phyloP scores from a whole-genome alignment of 345 rosid species.

The Populus nigra region DNA sequence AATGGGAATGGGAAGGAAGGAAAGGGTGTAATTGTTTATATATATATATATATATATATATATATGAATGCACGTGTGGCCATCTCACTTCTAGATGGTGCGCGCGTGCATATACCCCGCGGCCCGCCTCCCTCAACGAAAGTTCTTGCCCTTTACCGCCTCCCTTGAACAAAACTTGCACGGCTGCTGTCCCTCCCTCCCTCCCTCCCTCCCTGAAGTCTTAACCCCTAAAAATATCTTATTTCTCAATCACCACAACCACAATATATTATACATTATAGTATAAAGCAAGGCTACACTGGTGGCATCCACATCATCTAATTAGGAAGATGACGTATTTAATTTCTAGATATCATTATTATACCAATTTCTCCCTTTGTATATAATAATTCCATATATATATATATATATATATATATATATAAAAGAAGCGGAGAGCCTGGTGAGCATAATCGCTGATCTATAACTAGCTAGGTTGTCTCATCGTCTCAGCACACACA shows the following conservation, averaged over 20 bases:
- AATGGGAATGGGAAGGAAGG: background rate
- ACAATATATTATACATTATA: background rate
- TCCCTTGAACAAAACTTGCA: conserved; percentile 15
- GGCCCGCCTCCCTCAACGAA: conserved; percentile 5
- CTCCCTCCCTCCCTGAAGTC: background rate
- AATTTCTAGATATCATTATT: too few species aligned
- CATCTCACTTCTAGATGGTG: background rate
- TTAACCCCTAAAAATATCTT: background rate
- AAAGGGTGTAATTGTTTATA: background rate
- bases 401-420: too few species aligned
- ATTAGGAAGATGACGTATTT: too few species aligned
- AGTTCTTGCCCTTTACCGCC: conserved; percentile 16
- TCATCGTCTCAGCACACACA: too few species aligned
- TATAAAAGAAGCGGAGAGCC: too few species aligned
- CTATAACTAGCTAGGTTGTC: too few species aligned
- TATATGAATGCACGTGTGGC: conserved; percentile 12
- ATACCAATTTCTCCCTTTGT: too few species aligned
- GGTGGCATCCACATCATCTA: too few species aligned
- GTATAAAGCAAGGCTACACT: too few species aligned
- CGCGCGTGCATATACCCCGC: background rate
- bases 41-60: too few species aligned
- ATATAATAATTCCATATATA: too few species aligned
- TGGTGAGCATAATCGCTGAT: too few species aligned
- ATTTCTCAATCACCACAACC: background rate
- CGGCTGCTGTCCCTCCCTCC: background rate